phyloP scores from a whole-genome alignment of 225 moss, liverwort and hornwort species.

The Bryum argenteum region DNA sequence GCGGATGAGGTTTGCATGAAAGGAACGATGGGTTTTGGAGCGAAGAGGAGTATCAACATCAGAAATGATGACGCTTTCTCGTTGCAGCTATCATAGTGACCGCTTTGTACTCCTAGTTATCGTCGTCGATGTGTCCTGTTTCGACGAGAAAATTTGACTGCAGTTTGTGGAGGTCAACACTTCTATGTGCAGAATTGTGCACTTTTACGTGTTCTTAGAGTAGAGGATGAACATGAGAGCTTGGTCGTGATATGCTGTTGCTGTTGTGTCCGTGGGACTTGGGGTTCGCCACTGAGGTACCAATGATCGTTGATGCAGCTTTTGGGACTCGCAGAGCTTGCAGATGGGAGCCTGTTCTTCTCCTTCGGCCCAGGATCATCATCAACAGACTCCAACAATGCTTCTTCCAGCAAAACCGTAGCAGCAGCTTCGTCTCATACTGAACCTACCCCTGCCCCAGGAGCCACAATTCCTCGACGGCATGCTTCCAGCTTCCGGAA shows the following conservation, averaged over 20 bases:
- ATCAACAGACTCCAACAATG: constrained; percentile 19
- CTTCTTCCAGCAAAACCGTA: constrained; percentile 5
- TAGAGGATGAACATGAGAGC: constrained; percentile 5
- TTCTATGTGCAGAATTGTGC: no score
- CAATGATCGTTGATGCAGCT: constrained; percentile 83
- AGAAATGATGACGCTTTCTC: background rate
- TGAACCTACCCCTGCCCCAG: no score
- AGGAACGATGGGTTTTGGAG: background rate
- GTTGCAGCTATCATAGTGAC: background rate
- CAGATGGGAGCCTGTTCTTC: constrained; percentile 86
- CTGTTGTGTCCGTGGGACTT: constrained; percentile 10
- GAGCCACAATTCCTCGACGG: constrained; percentile 40
- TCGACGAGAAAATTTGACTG: no score
- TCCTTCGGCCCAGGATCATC: constrained; percentile 59
- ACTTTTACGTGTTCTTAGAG: background rate
- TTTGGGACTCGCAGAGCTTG: constrained; percentile 90
- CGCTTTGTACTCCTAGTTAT: constrained; percentile 5
- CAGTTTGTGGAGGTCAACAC: no score
- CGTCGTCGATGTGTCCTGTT: background rate
- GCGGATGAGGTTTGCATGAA: no score
- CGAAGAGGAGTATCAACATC: background rate
- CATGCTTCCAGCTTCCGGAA: constrained; percentile 58
- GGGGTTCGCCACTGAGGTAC: constrained; percentile 58
- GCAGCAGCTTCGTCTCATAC: no score
- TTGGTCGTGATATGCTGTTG: background rate